Percentiles rank a stretch among this genome's conserved stretches.
These are phyloP conservation scores for Hibiscus syriacus DNA, from an alignment of 345 rosid genomes.

Conservation along the genomic window DNA sequence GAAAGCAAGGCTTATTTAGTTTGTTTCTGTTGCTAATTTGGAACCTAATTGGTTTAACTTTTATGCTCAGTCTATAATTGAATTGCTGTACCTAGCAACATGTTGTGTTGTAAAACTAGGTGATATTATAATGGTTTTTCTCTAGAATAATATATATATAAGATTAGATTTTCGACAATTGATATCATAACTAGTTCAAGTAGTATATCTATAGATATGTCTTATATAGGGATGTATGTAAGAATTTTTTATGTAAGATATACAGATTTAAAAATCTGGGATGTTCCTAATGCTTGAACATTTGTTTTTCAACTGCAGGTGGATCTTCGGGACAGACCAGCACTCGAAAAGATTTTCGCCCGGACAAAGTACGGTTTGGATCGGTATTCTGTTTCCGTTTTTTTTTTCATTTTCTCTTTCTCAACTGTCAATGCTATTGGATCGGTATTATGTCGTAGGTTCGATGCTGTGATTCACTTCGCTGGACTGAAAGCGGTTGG, in stretches of 20 bases:
- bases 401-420: neutral
- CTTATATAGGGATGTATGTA: no score
- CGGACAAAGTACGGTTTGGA: conserved; percentile 44
- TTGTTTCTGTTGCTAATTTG: neutral
- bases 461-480: conserved; percentile 95
- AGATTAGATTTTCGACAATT: no score
- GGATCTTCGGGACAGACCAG: conserved; percentile 81
- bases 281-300: conserved; percentile 8
- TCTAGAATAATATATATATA: no score
- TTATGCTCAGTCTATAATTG: neutral
- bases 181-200: no score
- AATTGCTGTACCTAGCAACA: conserved; percentile 4
- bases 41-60: neutral
- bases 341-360: conserved; percentile 62
- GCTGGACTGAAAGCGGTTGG: conserved; percentile 99
- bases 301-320: conserved; percentile 43
- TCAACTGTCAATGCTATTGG: neutral
- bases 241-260: no score
- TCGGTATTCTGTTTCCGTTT: neutral
- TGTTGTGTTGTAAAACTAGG: neutral
- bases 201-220: no score
- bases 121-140: neutral
- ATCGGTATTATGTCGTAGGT: conserved; percentile 39
- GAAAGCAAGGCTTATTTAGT: neutral
- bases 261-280: no score